Evolutionary conservation across 805 yeast species (phyloP).

Genomic region (Barnettozyma californica): DNA sequence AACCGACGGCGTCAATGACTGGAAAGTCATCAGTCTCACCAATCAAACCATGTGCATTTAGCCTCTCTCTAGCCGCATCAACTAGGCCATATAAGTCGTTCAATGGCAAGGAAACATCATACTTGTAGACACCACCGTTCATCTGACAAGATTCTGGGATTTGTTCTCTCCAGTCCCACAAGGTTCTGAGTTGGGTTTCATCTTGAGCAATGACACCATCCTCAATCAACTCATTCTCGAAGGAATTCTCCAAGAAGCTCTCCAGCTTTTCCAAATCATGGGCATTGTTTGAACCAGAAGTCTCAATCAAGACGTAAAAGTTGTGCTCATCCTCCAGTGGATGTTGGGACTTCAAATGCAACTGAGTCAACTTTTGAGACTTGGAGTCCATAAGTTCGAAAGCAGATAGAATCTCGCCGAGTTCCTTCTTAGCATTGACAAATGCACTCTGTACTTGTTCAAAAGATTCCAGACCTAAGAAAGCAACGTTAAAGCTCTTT

Average conservation of each 20-base stretch:
- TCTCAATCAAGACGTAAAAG: constrained; percentile 87
- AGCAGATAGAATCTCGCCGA: constrained; percentile 84
- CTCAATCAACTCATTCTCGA: constrained; percentile 79
- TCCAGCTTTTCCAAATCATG: constrained; percentile 92
- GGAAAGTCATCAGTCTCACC: constrained; percentile 67
- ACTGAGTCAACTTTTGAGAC: constrained; percentile 59
- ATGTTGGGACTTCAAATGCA: constrained; percentile 54
- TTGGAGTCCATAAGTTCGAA: constrained; percentile 88
- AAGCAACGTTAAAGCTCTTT: constrained; percentile 78
- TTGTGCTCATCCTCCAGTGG: constrained; percentile 85
- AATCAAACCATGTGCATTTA: constrained; percentile 51
- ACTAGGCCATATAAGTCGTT: constrained; percentile 77
- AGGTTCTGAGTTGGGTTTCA: constrained; percentile 72
- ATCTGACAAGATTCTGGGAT: constrained; percentile 84
- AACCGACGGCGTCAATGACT: constrained; percentile 86
- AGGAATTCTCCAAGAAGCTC: constrained; percentile 70
- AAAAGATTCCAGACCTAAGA: constrained; percentile 74
- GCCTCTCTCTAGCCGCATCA: constrained; percentile 62
- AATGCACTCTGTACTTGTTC: constrained; percentile 83
- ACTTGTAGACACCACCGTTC: constrained; percentile 94
- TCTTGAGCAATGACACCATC: constrained; percentile 97
- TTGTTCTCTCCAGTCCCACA: constrained; percentile 96
- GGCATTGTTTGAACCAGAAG: constrained; percentile 90
- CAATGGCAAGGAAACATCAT: constrained; percentile 91
- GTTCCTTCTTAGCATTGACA: constrained; percentile 68